Conservation (phyloP, 208 protist genomes). For the Leishmania arabica region DNA sequence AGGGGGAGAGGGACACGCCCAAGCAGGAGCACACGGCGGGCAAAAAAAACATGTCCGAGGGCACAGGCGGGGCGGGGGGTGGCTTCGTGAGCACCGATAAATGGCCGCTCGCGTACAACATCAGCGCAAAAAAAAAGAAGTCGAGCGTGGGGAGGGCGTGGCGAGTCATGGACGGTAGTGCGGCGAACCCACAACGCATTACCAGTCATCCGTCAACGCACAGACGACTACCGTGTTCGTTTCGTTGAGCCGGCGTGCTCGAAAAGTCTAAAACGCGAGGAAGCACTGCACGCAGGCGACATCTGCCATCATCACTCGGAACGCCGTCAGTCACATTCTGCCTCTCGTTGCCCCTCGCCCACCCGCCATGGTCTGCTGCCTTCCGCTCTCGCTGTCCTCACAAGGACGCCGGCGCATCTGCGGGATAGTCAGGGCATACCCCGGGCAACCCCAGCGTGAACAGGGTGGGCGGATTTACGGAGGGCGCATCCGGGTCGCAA, state of each 20-base stretch:
- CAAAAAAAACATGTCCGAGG: too few relatives aligned
- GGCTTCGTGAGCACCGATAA: not conserved
- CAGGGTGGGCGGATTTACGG: conserved; percentile 21
- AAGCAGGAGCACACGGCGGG: too few relatives aligned
- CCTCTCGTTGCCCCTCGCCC: not conserved
- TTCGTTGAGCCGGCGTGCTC: not conserved
- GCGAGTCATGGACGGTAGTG: not conserved
- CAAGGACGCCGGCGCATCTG: not conserved
- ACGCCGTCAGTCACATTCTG: not conserved
- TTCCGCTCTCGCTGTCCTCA: not conserved
- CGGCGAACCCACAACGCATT: not conserved
- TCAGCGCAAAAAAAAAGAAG: not conserved
- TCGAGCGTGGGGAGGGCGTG: not conserved
- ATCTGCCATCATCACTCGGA: not conserved
- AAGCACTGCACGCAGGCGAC: not conserved
- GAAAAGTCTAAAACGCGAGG: not conserved
- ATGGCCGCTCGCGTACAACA: not conserved
- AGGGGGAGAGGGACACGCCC: too few relatives aligned
- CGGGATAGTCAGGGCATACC: not conserved
- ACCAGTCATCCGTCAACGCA: not conserved
- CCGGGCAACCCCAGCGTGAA: conserved; percentile 16
- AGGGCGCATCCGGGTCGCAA: conserved; percentile 19
- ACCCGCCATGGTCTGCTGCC: not conserved
- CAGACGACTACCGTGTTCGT: too few relatives aligned
- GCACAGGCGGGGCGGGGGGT: too few relatives aligned